Base-by-base conservation (phyloP, 2,329 filamentous ascomycete species). In the Paraphoma sp. region DNA sequence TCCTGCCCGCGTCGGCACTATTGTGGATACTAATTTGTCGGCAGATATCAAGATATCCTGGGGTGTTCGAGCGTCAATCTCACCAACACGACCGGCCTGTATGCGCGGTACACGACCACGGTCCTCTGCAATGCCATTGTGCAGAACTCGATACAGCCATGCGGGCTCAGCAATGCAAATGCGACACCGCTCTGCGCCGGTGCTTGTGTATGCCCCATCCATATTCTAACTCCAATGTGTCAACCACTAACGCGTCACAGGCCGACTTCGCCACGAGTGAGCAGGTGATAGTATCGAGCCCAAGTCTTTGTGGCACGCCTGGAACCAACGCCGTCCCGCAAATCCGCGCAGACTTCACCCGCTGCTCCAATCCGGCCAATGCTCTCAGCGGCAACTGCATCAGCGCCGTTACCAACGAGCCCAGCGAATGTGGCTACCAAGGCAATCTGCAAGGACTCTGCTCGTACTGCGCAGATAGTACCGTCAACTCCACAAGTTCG, bases 121-220 rank as follows among this genome's bases (percentile, higher is more conserved):
- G 89, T 96, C 62, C 85, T 99, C 63, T 99, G 95, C 84, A 98
- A 96, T 82, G 86, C 91, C 63, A 90, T 99, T 72, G 86, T 99
- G 48, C 95, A 99, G 78, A 93, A 92, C 73, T 98, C 95, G 5
- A 87, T 89, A 68, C 73, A 79, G 10, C 73, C 84, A 28, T 99
- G 95, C 78, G 78, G 80, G 17, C 80, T 96, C 45, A 84, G 88
- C 0, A 76, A 82, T n/a, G 78, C 83, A 30, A 80, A 88, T 42
- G 87, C 91, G 5, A 82, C 83, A 56, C 93, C 95, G 1, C 82
- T 98, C 14, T 99, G 95, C 77, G 95, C 94, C 45, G 90, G 95
- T 61, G 89, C 91, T 62, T 99, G 95, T 78, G 92, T 91, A 81
- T 71, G 88, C 82, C 28, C 14, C 48, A 45, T 29, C 14, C n/a